phyloP scores from a whole-genome alignment of 495 filamentous ascomycete species.

The Penicillium pulvis region DNA sequence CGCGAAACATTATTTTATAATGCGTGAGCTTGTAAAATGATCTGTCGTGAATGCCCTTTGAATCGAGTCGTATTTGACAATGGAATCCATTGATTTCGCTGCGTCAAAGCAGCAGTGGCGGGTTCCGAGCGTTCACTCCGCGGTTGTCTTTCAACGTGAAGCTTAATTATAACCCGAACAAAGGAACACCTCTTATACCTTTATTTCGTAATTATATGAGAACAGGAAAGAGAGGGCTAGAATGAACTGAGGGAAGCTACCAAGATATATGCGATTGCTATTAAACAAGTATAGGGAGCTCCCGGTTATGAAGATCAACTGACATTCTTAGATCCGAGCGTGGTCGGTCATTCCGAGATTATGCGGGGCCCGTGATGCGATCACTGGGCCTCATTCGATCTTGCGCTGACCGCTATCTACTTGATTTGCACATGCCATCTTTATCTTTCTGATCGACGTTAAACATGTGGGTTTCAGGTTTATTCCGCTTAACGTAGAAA shows the following conservation, averaged over 20 bases:
- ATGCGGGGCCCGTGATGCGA: constrained; percentile 22
- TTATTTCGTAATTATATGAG: background rate
- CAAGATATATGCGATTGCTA: background rate
- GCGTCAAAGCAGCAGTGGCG: background rate
- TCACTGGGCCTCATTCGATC: constrained; percentile 20
- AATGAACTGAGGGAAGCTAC: too few species aligned
- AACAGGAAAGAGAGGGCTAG: too few species aligned
- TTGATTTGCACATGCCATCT: background rate
- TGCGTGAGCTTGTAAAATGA: background rate
- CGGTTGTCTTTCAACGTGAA: background rate
- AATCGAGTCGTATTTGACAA: background rate
- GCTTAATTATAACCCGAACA: background rate
- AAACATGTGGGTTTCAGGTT: background rate
- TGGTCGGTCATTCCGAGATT: constrained; percentile 23
- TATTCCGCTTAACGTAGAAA: background rate
- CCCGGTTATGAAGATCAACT: constrained; percentile 15
- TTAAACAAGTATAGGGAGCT: constrained; percentile 1
- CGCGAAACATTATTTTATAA: constrained; percentile 1
- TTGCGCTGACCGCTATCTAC: constrained; percentile 3
- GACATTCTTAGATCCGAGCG: constrained; percentile 19
- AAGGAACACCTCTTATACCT: background rate
- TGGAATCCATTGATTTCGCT: constrained; percentile 4
- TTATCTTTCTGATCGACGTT: background rate
- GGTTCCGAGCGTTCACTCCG: background rate
- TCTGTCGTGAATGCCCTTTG: background rate